A percentile compares a stretch with the other conserved stretches of the same genome.
phyloP scores from a whole-genome alignment of 768 basidiomycete species.

The Tricholoma sp. region DNA sequence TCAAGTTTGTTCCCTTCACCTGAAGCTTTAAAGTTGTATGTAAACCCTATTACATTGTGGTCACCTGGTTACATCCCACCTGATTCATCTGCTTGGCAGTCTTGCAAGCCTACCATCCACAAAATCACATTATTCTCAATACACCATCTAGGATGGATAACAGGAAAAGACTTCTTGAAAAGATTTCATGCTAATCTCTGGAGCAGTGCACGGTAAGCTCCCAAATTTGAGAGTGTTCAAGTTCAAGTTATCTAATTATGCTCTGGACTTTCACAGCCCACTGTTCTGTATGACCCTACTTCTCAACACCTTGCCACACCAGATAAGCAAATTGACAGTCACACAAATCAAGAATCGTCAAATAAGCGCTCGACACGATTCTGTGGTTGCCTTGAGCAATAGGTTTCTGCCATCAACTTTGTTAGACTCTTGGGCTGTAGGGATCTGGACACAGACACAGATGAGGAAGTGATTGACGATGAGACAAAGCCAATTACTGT shows the following conservation, averaged over 20 bases:
- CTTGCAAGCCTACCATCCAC: too few relatives aligned
- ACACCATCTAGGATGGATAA: too few relatives aligned
- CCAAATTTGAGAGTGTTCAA: neutral
- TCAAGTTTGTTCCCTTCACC: too few relatives aligned
- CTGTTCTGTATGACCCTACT: neutral
- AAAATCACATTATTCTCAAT: too few relatives aligned
- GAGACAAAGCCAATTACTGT: neutral
- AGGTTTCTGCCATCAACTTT: neutral
- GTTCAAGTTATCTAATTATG: neutral
- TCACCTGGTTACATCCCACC: too few relatives aligned
- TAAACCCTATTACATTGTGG: too few relatives aligned
- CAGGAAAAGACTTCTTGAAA: neutral
- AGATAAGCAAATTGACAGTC: neutral
- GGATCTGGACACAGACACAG: neutral
- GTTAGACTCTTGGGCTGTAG: neutral
- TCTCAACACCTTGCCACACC: neutral
- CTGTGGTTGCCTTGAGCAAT: neutral
- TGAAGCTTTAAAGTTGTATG: too few relatives aligned
- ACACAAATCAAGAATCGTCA: neutral
- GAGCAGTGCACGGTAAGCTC: neutral
- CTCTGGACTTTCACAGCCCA: neutral
- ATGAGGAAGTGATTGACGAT: neutral
- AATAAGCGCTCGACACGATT: neutral
- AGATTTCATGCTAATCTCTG: neutral
- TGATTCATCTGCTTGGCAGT: too few relatives aligned